These are phyloP conservation scores for Debaryomyces hansenii DNA, from an alignment of 805 yeast genomes.

Conservation along the genomic window DNA sequence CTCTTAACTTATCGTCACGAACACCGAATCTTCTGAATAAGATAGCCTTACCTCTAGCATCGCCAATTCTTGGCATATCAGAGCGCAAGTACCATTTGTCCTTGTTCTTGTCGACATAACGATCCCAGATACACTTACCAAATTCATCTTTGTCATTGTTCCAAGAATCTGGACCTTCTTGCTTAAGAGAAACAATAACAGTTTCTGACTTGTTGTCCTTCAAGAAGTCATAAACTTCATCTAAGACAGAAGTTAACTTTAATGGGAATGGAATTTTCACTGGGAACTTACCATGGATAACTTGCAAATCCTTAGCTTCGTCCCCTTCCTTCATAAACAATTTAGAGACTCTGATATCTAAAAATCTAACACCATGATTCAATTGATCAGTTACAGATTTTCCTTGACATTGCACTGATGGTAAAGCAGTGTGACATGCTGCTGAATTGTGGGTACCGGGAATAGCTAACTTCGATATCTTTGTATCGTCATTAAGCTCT, in stretches of 20 bases:
- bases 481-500: slow-evolving; percentile 50
- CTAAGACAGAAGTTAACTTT: slow-evolving; percentile 50
- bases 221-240: slow-evolving; percentile 61
- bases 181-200: slow-evolving; percentile 67
- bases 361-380: slow-evolving; percentile 70
- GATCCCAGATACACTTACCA: slow-evolving; percentile 58
- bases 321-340: slow-evolving; percentile 53
- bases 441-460: slow-evolving; percentile 90
- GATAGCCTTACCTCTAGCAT: slow-evolving; percentile 64
- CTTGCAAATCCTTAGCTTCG: slow-evolving; percentile 56
- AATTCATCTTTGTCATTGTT: slow-evolving; percentile 64
- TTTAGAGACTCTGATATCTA: slow-evolving; percentile 66
- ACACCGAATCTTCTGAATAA: slow-evolving; percentile 75
- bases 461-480: slow-evolving; percentile 54
- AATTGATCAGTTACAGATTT: slow-evolving; percentile 60
- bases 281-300: slow-evolving; percentile 76
- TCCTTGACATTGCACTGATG: slow-evolving; percentile 78
- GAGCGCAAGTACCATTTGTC: slow-evolving; percentile 61
- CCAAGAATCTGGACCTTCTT: slow-evolving; percentile 72
- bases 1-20: slow-evolving; percentile 39
- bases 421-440: slow-evolving; percentile 68
- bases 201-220: slow-evolving; percentile 54
- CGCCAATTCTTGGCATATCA: slow-evolving; percentile 57
- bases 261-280: slow-evolving; percentile 60
- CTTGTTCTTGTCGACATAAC: slow-evolving; percentile 48